These are phyloP conservation scores for Protostelium mycophagum DNA, from an alignment of 78 protist species.

Conservation along the genomic window DNA sequence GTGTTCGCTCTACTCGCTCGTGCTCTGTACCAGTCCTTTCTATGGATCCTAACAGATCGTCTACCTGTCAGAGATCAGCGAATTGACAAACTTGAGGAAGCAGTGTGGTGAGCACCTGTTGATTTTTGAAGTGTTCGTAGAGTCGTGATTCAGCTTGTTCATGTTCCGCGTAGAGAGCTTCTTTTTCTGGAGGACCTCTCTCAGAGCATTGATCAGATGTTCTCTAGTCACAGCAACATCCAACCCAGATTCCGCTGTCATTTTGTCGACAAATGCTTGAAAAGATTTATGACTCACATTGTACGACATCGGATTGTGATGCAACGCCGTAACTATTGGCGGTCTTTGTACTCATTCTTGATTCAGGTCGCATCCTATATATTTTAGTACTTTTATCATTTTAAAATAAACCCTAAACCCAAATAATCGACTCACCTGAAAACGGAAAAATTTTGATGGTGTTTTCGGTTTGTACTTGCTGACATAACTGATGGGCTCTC, in stretches of 20 bases:
- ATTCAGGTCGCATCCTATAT: background rate
- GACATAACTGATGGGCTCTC: background rate
- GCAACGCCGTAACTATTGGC: background rate
- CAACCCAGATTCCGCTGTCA: background rate
- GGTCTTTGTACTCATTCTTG: background rate
- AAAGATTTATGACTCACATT: background rate
- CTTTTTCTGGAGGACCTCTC: background rate
- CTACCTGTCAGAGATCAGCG: too few species aligned
- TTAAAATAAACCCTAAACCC: too few species aligned
- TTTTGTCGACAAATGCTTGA: background rate
- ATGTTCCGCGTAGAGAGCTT: background rate
- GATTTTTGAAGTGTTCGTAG: background rate
- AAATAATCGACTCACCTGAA: background rate
- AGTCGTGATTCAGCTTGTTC: background rate
- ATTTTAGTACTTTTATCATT: too few species aligned
- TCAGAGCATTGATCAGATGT: background rate
- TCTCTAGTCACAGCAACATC: background rate
- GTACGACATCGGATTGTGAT: background rate
- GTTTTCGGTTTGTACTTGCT: background rate
- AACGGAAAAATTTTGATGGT: background rate
- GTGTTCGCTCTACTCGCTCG: background rate
- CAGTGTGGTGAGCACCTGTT: too few species aligned
- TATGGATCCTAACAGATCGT: background rate
- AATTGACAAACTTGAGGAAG: too few species aligned
- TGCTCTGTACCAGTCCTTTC: background rate